These are phyloP conservation scores for Lepiota subincarnata DNA, from an alignment of 768 basidiomycete genomes.

Conservation along the genomic window DNA sequence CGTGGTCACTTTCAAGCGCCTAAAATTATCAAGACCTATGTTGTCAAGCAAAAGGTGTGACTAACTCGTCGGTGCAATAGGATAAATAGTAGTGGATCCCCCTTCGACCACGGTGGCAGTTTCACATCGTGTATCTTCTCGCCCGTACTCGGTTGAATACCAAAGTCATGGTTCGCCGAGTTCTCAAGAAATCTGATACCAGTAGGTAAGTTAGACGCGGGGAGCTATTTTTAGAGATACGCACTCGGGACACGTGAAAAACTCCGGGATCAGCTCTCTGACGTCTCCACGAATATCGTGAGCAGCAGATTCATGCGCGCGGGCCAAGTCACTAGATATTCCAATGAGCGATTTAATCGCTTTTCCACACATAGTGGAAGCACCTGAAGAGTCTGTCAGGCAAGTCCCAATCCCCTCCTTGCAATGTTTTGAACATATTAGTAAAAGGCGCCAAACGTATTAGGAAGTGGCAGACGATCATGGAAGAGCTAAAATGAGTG, in stretches of 20 bases:
- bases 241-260: slow-evolving; percentile 80
- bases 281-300: slow-evolving; percentile 88
- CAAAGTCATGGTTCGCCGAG: slow-evolving; percentile 73
- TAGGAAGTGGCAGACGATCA: slow-evolving; percentile 94
- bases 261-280: slow-evolving; percentile 88
- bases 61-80: slow-evolving; percentile 68
- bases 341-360: not conserved
- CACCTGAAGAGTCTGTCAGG: slow-evolving; percentile 83
- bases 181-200: slow-evolving; percentile 75
- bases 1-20: slow-evolving; percentile 86
- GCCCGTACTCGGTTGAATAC: slow-evolving; percentile 64
- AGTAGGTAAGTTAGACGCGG: not conserved
- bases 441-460: slow-evolving; percentile 90
- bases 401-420: slow-evolving; percentile 95
- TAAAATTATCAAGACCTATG: slow-evolving; percentile 22
- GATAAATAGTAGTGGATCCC: slow-evolving; percentile 81
- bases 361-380: not conserved
- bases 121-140: slow-evolving; percentile 86
- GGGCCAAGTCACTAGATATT: slow-evolving; percentile 58
- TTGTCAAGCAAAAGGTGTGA: not conserved
- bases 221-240: slow-evolving; percentile 16
- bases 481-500: slow-evolving; percentile 94
- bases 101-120: slow-evolving; percentile 85
- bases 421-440: slow-evolving; percentile 89
- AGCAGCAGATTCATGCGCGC: slow-evolving; percentile 83